Evolutionary conservation across 495 filamentous ascomycete species (phyloP).

Genomic region (Tuber umbilicatum): DNA sequence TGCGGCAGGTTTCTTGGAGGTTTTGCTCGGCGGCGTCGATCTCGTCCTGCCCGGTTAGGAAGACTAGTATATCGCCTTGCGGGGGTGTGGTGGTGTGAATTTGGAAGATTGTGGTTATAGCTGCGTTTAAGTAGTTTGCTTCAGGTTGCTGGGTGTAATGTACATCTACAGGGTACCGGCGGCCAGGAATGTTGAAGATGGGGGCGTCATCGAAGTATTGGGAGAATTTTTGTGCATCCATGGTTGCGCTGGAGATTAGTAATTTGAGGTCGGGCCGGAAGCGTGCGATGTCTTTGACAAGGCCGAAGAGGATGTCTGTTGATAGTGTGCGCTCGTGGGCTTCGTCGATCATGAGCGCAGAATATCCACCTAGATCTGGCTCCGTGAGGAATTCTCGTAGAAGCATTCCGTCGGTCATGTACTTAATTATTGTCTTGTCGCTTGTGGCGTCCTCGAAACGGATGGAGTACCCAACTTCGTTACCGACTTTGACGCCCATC

Average conservation of each 20-base stretch:
- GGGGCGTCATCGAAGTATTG: slow-evolving; percentile 90
- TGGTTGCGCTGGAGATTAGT: slow-evolving; percentile 88
- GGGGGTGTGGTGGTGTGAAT: slow-evolving; percentile 68
- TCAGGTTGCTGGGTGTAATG: slow-evolving; percentile 90
- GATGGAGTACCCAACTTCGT: slow-evolving; percentile 91
- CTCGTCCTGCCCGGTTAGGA: slow-evolving; percentile 84
- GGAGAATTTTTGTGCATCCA: slow-evolving; percentile 90
- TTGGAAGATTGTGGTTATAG: slow-evolving; percentile 89
- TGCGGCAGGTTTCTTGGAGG: slow-evolving; percentile 69
- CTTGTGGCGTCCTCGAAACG: slow-evolving; percentile 91
- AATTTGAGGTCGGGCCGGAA: slow-evolving; percentile 83
- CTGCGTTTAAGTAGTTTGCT: slow-evolving; percentile 87
- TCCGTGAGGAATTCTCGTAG: slow-evolving; percentile 86
- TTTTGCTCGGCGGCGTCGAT: slow-evolving; percentile 79
- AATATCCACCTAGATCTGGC: slow-evolving; percentile 77
- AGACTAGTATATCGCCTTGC: slow-evolving; percentile 88
- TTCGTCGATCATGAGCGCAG: slow-evolving; percentile 92
- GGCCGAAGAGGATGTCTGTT: slow-evolving; percentile 83
- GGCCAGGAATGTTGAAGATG: slow-evolving; percentile 92
- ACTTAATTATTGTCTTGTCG: slow-evolving; percentile 90
- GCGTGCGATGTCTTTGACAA: slow-evolving; percentile 86
- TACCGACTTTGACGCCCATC: slow-evolving; percentile 82
- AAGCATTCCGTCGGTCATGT: slow-evolving; percentile 98
- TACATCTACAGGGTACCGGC: slow-evolving; percentile 83
- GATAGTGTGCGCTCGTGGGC: slow-evolving; percentile 89